Evolutionary conservation across 345 rosid species (phyloP), one percentile per base, ranked within the genome.

Genomic region (Eucalyptus curtisii): DNA sequence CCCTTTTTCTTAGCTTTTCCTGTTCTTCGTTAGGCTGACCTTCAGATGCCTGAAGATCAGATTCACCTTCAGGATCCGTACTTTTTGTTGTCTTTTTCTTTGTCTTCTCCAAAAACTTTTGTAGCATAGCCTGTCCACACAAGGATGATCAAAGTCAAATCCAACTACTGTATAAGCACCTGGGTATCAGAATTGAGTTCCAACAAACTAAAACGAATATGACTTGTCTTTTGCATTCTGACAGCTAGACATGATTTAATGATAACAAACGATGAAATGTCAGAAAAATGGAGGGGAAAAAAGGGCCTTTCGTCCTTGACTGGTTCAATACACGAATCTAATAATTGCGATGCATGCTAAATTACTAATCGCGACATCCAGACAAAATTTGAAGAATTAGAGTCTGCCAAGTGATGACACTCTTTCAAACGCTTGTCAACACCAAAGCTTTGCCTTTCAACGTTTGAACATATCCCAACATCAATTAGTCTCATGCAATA

Each of bases 81-180:
- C 80, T 50, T 82, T 90, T 91, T 87, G 71, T 92, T 66, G 89
- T 79, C n/a, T 89, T 93, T 93, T 91, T 95, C 93, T 94, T 96
- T 88, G 95, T 91, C 91, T 94, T 98, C 92, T 94, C 93, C 91
- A 97, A 89, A 92, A 97, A 95, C 47, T 88, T 94, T 66, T 90
- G 92, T 92, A 98, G 95, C 93, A 94, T 94, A 4, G 93, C 96
- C 99, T 98, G 93, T 90, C 90, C 68, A 91, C 86, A 81, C 90
- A 25, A 86, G 44, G 48, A 82, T 80, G 17, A 45, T 49, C 48
- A 76, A 76, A 68, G 64, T 76, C 33, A 13, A 49, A 20, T 52
- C 64, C 53, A 66, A 49, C 61, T 22, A 45, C 48, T 12, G 13
- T 25, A 76, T 20, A 6, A 47, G 47, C 82, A 40, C 82, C 82